Evolutionary conservation across 805 yeast species (phyloP).

Genomic region (Nematodospora valgi): DNA sequence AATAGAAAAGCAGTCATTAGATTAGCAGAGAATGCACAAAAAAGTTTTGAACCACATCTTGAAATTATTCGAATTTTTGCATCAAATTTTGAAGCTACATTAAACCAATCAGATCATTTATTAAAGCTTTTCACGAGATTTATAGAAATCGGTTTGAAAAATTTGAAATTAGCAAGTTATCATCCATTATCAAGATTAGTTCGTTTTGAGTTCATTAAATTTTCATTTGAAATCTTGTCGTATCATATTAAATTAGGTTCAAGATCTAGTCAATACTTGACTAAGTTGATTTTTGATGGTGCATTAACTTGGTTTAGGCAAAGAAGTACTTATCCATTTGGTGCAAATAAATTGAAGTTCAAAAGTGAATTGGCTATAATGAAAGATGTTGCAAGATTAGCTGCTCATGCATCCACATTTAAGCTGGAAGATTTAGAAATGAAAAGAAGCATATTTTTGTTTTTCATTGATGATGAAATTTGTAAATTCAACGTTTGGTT

Average conservation of each 20-base stretch:
- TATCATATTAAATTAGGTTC: slow-evolving; percentile 52
- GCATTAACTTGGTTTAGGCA: slow-evolving; percentile 76
- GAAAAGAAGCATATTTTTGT: slow-evolving; percentile 53
- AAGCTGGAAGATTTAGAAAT: slow-evolving; percentile 30
- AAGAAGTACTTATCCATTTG: slow-evolving; percentile 71
- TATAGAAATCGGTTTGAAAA: slow-evolving; percentile 51
- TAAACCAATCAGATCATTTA: slow-evolving; percentile 67
- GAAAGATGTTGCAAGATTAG: slow-evolving; percentile 44
- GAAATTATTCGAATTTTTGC: slow-evolving; percentile 63
- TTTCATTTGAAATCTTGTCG: slow-evolving; percentile 62
- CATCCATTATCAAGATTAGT: slow-evolving; percentile 80
- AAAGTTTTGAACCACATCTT: slow-evolving; percentile 62
- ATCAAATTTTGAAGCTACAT: slow-evolving; percentile 76
- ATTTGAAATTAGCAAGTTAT: slow-evolving; percentile 56
- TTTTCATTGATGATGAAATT: slow-evolving; percentile 75
- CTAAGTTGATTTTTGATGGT: slow-evolving; percentile 56
- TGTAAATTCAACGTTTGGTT: slow-evolving; percentile 75
- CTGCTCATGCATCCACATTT: slow-evolving; percentile 20
- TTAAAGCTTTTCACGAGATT: slow-evolving; percentile 66
- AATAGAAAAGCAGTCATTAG: slow-evolving; percentile 57
- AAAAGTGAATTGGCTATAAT: slow-evolving; percentile 65
- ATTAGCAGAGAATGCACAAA: slow-evolving; percentile 46
- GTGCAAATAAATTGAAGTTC: slow-evolving; percentile 71
- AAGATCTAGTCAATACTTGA: slow-evolving; percentile 43
- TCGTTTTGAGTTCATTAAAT: slow-evolving; percentile 69